Evolutionary conservation across 352 stramenopile species (phyloP), one percentile per base, ranked within the genome.

Genomic region (Hyaloperonospora brassicae): DNA sequence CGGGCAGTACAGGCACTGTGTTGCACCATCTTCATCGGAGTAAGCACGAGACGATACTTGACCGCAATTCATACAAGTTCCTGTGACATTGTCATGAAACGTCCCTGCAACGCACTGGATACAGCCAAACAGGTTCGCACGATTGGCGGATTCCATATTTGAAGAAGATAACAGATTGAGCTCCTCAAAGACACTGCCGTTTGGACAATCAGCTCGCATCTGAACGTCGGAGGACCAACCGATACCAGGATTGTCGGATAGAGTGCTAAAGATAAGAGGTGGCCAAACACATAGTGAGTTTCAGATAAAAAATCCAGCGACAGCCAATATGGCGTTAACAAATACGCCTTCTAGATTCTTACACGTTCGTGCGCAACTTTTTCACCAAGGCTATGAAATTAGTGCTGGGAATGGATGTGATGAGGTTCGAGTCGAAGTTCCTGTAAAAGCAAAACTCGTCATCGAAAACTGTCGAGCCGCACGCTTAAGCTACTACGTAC

Each of bases 71-170:
- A 68, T 44, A 55, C 76, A 87, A 6, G 48, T 64, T 39, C 68
- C 64, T 8, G 59, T 72, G 0, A 47, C 59, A 17, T 79, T 76
- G 48, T 87, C 68, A 47, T 87, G 76, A 44, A 68, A 87, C 13
- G 65, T 74, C 4, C 76, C 76, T 8, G 68, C 76, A 25, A 68
- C 55, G 45, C 76, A 87, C 52, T 87, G 76, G 46, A 85, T 84
- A 35, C 76, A 87, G 0, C 76, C 74, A 12, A 69, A 80, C 12
- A 87, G 55, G 21, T 51, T 49, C 4, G 57, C 40, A 24, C 66
- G 55, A 6, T n/a, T 35, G n/a, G 14, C 27, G 2, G 58, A 68
- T 1, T 14, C 51, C 7, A 46, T 48, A 0, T 22, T 51, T 13
- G 64, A 25, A 6, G 45, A 55, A 1, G 57, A 60, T 8, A 23